These are phyloP conservation scores for Jasminum sambac DNA, from an alignment of 257 asterid genomes.

Conservation along the genomic window DNA sequence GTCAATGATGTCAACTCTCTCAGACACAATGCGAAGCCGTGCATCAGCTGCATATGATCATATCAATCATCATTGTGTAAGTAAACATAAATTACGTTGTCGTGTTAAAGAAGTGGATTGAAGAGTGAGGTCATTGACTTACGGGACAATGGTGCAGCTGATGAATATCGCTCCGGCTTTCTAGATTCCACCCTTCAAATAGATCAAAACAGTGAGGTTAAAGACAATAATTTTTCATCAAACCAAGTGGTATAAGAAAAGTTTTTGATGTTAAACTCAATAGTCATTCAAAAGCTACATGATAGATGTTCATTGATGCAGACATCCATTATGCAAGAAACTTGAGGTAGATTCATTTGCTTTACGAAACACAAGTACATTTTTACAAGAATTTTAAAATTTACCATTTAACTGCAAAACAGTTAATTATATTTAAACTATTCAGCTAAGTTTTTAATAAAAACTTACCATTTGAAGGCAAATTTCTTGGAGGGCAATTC, in stretches of 20 bases:
- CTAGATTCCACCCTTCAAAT: constrained; percentile 99
- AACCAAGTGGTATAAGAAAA: constrained; percentile 21
- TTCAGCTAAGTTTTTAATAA: not conserved
- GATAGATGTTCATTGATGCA: not conserved
- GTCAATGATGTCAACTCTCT: constrained; percentile 85
- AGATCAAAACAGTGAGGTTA: constrained; percentile 88
- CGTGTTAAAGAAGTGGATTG: constrained; percentile 12
- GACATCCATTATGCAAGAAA: not conserved
- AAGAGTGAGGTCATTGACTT: constrained; percentile 35
- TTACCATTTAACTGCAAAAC: not conserved
- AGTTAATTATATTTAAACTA: not conserved
- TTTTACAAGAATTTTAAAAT: constrained; percentile 3
- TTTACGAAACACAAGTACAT: not conserved
- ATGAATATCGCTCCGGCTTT: constrained; percentile 97
- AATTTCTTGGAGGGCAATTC: constrained; percentile 60
- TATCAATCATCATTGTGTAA: constrained; percentile 28
- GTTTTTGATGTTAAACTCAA: constrained; percentile 12
- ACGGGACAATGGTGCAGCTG: constrained; percentile 99
- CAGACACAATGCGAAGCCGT: constrained; percentile 98
- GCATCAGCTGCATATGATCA: constrained; percentile 90
- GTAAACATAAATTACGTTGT: constrained; percentile 19
- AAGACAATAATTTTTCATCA: constrained; percentile 30
- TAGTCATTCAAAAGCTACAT: not conserved
- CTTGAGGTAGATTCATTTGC: not conserved
- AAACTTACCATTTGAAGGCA: constrained; percentile 78